Evolutionary conservation across 106 monocot genomes (phyloP).

Genomic region (Dendrobium catenatum): DNA sequence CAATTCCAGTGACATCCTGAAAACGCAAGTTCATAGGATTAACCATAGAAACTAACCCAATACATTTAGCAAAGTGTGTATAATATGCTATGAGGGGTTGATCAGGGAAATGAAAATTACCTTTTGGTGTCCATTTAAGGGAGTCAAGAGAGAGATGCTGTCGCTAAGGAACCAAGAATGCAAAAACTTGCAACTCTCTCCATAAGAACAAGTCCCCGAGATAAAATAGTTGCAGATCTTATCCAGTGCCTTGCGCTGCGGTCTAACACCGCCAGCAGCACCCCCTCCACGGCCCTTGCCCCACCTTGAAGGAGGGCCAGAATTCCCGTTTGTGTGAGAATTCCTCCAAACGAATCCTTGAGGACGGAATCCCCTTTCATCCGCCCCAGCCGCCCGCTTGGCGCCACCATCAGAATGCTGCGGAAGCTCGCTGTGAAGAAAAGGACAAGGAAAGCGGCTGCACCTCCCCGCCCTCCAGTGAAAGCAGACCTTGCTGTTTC

Average conservation of each 20-base stretch:
- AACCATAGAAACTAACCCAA: background rate
- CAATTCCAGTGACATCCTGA: conserved; percentile 84
- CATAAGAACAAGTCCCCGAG: conserved; percentile 40
- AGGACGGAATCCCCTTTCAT: conserved; percentile 9
- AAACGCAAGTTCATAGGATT: background rate
- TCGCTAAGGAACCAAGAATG: conserved; percentile 65
- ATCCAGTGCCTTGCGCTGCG: conserved; percentile 5
- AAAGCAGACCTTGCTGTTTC: conserved; percentile 22
- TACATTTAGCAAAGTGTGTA: background rate
- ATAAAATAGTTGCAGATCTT: conserved; percentile 41
- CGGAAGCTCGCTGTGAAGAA: conserved; percentile 24
- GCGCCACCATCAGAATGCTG: background rate
- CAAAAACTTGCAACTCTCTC: conserved; percentile 55
- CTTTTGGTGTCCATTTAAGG: conserved; percentile 75
- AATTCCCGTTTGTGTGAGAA: conserved; percentile 17
- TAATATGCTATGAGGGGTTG: background rate
- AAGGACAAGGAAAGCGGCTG: conserved; percentile 25
- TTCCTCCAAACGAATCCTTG: conserved; percentile 36
- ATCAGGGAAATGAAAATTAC: conserved; percentile 16
- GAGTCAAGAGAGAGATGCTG: conserved; percentile 48
- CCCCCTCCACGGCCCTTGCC: conserved; percentile 34
- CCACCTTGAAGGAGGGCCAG: conserved; percentile 28
- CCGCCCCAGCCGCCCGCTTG: background rate
- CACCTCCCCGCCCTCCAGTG: conserved; percentile 28
- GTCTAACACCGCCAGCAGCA: conserved; percentile 6